Evolutionary conservation across 2,329 filamentous ascomycete genomes (phyloP), one percentile per base, ranked within the genome.

Genomic region (Fusarium solani-melongenae): DNA sequence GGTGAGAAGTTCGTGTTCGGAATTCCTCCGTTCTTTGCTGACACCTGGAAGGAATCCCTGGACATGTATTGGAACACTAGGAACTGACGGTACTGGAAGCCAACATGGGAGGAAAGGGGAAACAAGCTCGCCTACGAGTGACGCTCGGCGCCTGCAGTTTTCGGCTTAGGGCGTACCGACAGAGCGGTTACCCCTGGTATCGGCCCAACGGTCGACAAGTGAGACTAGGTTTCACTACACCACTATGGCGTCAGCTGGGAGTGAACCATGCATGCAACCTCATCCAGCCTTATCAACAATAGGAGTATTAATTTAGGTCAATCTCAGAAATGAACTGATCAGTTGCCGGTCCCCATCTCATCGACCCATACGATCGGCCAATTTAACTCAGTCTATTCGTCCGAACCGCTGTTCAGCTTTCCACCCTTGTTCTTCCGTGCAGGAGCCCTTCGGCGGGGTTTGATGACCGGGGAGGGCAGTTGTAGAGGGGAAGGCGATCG

Each of bases 401-500:
- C 12, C 27, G 12, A 5, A 27, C 15, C 22, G 4, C 12, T 11
- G 4, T 46, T 17, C 7, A 1, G 20, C 20, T 5, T 46, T 46
- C 41, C 9, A 5, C 41, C 41, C 22, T 46, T 46, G 20, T 9
- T 46, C 53, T 57, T 57, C 22, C 31, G 31, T 38, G 22, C n/a
- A 38, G 33, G 20, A 27, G 27, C 24, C 46, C 17, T 31, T 12
- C 27, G 24, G 27, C 10, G 62, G 7, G 55, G 62, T 11, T 55
- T 38, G 6, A 60, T 49, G 20, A 64, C 49, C 27, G 55, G 62
- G 22, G 62, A 59, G 8, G 33, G 33, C 20, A 64, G 46, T 22
- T 51, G 10, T 8, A 64, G 27, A 20, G 62, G 62, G 31, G 62
- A 64, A 10, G 55, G 62, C 41, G 62, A 64, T 64, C 55, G 39